Evolutionary conservation across 1,284 basidiomycete species (phyloP), one percentile per base, ranked within the genome.

Genomic region (Moesziomyces aphidis): DNA sequence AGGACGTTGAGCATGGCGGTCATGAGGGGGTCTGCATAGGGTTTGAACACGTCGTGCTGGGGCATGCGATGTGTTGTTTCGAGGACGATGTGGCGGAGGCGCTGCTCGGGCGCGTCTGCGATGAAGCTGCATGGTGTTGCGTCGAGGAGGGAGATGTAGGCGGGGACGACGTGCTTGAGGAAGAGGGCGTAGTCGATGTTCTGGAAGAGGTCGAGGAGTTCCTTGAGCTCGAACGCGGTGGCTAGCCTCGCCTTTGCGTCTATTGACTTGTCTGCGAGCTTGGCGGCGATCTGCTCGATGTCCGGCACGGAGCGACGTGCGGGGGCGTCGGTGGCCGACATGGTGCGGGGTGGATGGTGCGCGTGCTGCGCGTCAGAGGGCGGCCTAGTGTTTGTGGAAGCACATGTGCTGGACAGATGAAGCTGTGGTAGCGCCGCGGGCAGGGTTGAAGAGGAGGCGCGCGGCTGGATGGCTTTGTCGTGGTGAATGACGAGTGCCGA

Each of bases 81-180:
- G 48, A 83, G 68, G 26, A 83, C 51, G 13, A 71, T 90, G n/a
- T 89, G 89, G 31, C 91, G 86, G 42, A 91, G 86, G 22, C 87
- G 81, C 69, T 90, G 95, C 85, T 98, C 96, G 19, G 89, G 85
- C 17, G 89, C 89, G 71, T 94, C 93, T 80, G 91, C 93, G 50
- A 89, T 88, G 79, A 92, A 91, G 2, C 92, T 89, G 23, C 91
- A 89, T 74, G 93, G 91, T 55, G 91, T 91, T 23, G 90, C 90
- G 34, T 90, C 89, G 44, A 98, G 88, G 28, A 95, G 88, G 70
- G 92, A 90, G 43, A 94, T 88, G 54, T 95, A 88, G 39, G 92
- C 90, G 13, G 93, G 93, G 46, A 97, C 89, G 62, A 88, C 85
- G 31, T 86, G 81, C 56, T 85, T 86, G 34, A 88, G 86, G 71